Evolutionary conservation across 352 stramenopile genomes (phyloP).

Genomic region (Pythium sp.): DNA sequence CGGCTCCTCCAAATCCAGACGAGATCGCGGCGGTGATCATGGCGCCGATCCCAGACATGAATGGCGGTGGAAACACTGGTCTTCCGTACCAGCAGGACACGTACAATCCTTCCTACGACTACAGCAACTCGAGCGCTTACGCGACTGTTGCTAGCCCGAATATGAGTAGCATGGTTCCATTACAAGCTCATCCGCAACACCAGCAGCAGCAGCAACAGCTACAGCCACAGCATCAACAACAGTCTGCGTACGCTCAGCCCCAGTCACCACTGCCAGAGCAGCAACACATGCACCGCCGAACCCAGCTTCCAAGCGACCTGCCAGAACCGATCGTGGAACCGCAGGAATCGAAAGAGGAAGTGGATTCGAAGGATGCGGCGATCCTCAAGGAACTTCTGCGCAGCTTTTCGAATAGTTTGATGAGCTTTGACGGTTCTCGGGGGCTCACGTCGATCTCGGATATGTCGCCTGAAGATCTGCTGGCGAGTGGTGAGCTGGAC

Average conservation of each 20-base stretch:
- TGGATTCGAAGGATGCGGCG: conserved; percentile 59
- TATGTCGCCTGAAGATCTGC: conserved; percentile 72
- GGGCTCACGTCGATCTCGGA: conserved; percentile 61
- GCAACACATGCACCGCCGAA: conserved; percentile 13
- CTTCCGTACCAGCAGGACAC: conserved; percentile 11
- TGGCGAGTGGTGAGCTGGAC: conserved; percentile 76
- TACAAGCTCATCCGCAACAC: conserved; percentile 9
- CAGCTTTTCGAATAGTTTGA: conserved; percentile 59
- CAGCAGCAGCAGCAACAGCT: conserved; percentile 5
- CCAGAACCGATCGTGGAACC: conserved; percentile 67
- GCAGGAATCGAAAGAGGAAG: conserved; percentile 51
- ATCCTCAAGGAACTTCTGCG: conserved; percentile 74
- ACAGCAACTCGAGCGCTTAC: conserved; percentile 22
- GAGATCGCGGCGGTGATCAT: conserved; percentile 51
- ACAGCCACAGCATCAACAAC: background rate
- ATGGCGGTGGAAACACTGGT: background rate
- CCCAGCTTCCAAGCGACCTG: conserved; percentile 30
- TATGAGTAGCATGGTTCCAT: background rate
- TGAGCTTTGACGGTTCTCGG: conserved; percentile 49
- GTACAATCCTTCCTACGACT: conserved; percentile 12
- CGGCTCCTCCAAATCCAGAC: conserved; percentile 46
- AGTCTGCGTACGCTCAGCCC: background rate
- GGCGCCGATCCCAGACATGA: conserved; percentile 21
- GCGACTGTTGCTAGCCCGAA: background rate
- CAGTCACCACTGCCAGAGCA: background rate